Evolutionary conservation across 441 rosid genomes (phyloP), one percentile per base, ranked within the genome.

Genomic region (Mallotus repandus): DNA sequence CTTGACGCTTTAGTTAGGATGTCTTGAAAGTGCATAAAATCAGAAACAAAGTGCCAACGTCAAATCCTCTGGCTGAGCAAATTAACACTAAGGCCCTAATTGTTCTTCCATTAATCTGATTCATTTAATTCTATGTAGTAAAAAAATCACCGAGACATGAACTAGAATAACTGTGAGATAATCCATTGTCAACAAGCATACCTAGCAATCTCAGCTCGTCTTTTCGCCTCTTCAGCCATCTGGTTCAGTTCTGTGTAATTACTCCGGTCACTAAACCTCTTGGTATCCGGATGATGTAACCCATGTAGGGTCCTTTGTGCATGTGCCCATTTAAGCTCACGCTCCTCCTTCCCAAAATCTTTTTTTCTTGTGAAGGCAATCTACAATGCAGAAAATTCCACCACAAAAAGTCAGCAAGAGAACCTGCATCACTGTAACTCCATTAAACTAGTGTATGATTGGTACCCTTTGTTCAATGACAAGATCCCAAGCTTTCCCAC

Each of bases 301-400:
- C 97, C 91, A 77, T 88, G 97, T 32, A 88, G 84, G n/a, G 92
- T 88, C 77, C 94, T 86, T 71, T 91, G 94, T 46, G 92, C 92
- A 53, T 86, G 78, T 55, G 94, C 97, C 97, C 97, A 88, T 76
- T 88, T 91, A 43, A 92, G 93, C 63, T 91, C 94, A 70, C 97
- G 83, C 78, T 91, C 94, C 60, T 85, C 94, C 78, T 82, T 89
- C 1, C 94, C 94, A 3, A 87, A 91, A 72, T 91, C 89, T 79
- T 89, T 91, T 86, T 91, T 89, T 18, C 88, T 88, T 1, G 97
- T 88, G 77, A 91, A 91, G 56, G 91, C 94, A 66, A 87, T 88
- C 94, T 91, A 61, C 59, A 68, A 67, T 25, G 10, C 74, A 18
- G 14, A 52, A 21, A 55, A 45, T n/a, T 45, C 9, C 35, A 57